phyloP scores from a whole-genome alignment of 139 green algal species.

The Choricystis sp. region DNA sequence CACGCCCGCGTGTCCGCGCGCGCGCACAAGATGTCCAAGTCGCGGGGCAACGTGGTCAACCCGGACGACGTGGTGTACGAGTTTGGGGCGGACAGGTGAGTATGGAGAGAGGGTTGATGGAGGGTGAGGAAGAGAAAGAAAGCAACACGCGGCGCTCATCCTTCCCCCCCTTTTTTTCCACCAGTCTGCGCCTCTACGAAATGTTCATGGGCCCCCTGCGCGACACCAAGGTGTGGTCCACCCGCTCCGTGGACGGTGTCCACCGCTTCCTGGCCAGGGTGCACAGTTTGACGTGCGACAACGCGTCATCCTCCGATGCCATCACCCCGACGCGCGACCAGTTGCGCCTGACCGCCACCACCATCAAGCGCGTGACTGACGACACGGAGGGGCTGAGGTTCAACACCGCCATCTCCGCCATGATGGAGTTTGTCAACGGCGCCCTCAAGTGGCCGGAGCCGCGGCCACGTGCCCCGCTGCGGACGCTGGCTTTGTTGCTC shows the following conservation, averaged over 20 bases:
- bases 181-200: constrained; percentile 94
- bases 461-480: constrained; percentile 35
- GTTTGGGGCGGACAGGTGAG: too few relatives aligned
- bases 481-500: constrained; percentile 82
- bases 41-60: constrained; percentile 95
- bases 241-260: constrained; percentile 85
- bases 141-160: too few relatives aligned
- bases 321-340: constrained; percentile 57
- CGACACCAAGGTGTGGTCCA: constrained; percentile 87
- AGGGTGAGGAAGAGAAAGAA: too few relatives aligned
- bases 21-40: constrained; percentile 97
- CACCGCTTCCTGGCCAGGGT: constrained; percentile 85
- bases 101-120: too few relatives aligned
- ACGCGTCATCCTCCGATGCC: constrained; percentile 20
- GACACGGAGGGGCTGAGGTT: constrained; percentile 93
- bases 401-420: constrained; percentile 92
- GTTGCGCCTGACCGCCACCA: constrained; percentile 60
- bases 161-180: too few relatives aligned
- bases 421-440: constrained; percentile 99
- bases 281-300: constrained; percentile 51
- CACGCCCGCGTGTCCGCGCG: constrained; percentile 32
- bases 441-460: constrained; percentile 61
- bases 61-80: constrained; percentile 82
- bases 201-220: constrained; percentile 99
- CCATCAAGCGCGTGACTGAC: constrained; percentile 83